A percentile compares a stretch with the other conserved stretches of the same genome.
Evolutionary conservation across 768 basidiomycete species (phyloP).

Genomic region (Kwoniella newhampshirensis): DNA sequence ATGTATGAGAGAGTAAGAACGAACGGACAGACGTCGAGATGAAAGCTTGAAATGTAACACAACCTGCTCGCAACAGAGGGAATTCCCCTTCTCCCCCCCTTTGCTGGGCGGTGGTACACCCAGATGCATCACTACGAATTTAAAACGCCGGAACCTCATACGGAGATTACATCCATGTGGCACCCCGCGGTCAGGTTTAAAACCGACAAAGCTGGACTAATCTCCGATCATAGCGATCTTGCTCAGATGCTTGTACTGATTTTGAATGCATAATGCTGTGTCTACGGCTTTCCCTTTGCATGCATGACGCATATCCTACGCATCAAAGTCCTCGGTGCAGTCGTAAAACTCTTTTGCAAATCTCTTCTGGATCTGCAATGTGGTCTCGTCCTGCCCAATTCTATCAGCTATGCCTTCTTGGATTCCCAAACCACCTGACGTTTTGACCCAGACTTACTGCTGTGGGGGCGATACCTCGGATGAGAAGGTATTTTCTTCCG

Average conservation of each 20-base stretch:
- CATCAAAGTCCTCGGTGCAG: conserved; percentile 35
- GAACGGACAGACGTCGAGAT: background rate
- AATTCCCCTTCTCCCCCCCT: too few relatives aligned
- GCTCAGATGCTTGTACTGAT: background rate
- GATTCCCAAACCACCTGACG: too few relatives aligned
- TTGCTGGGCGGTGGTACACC: too few relatives aligned
- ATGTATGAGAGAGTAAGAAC: conserved; percentile 16
- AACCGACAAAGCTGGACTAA: conserved; percentile 15
- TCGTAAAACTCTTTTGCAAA: conserved; percentile 83
- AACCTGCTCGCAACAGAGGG: background rate
- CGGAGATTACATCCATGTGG: background rate
- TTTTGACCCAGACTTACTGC: background rate
- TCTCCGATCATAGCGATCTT: conserved; percentile 8
- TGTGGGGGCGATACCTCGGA: conserved; percentile 51
- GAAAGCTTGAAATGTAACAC: conserved; percentile 8
- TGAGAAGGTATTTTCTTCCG: conserved; percentile 48
- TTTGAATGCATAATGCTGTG: background rate
- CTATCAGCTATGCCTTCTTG: too few relatives aligned
- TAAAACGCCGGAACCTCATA: conserved; percentile 1
- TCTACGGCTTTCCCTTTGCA: too few relatives aligned
- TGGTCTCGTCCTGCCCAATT: conserved; percentile 60
- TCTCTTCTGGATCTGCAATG: conserved; percentile 69
- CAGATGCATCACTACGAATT: too few relatives aligned
- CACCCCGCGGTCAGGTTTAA: background rate
- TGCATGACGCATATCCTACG: conserved; percentile 11